Base-by-base conservation (phyloP, 2,329 filamentous ascomycete species). In the Mycogone perniciosa region DNA sequence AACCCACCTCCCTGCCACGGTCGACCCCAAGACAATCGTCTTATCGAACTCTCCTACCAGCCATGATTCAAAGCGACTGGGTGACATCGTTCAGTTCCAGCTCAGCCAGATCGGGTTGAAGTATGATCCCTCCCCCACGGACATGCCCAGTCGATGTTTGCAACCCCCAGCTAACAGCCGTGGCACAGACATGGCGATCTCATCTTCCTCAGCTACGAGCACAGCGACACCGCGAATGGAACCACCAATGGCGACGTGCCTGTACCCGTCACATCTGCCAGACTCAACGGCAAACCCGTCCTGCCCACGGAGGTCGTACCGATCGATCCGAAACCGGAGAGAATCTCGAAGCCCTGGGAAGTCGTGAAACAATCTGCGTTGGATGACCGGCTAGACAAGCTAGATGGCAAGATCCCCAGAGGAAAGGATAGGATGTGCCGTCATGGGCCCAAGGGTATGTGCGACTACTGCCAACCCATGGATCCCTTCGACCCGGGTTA, bases 401-500 rank as follows among this genome's bases (percentile, higher is more conserved):
- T 85, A 58, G 86, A 93, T 75, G 93, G 93, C 58, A 99, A 96
- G 73, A 96, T 96, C 46, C 74, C 82, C 20, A 78, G 91, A 55
- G 80, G 80, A 55, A 79, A 79, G 52, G 89, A 95, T 66, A 88
- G 88, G 65, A 93, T 99, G 90, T 99, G 93, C 73, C 85, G 89
- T 55, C 93, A 99, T 67, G 92, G 92, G 1, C 85, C 87, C 46
- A 97, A 96, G 71, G 93, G 93, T 67, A 99, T 99, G 93, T 99
- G 93, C 70, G 93, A 99, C 71, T 95, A 96, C 71, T 99, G 93
- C 73, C 95, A 95, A 82, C 95, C 95, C 0, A 73, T 97, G 46
- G 93, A 99, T 64, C 93, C 93, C 1, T 99, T 95, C 69, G 85
- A 95, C 63, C 69, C 86, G n/a, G 84, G 84, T 50, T 96, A 96